Base-by-base conservation (phyloP, 352 stramenopile genomes). In the Globisporangium radiosum region DNA sequence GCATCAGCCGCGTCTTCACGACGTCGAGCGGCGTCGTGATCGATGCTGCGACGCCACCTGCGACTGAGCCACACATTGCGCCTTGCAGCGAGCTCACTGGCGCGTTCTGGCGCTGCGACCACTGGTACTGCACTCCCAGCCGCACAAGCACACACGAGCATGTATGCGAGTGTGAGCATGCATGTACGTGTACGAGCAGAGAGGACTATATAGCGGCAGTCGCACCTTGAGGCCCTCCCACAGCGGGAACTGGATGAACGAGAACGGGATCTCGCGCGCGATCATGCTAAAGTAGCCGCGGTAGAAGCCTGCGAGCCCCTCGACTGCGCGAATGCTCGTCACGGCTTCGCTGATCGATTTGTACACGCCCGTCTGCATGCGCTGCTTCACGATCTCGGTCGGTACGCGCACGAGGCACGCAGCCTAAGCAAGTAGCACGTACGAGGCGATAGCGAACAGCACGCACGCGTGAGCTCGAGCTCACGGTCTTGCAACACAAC, bases 11-110 rank as follows among this genome's bases (percentile, higher is more conserved):
- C 60, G 97, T 99, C 77, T 99, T 99, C 54, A 99, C 83, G 2
- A 99, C 96, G 70, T 99, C 97, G 13, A 99, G 74, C 33, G 97
- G 97, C n/a, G 97, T 99, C n/a, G 97, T 99, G 45, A 98, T 79
- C 6, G 77, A 97, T 7, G 97, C 97, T 2, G 97, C 96, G 56
- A 99, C 84, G 4, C 85, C 96, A 33, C 97, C 97, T 6, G 94
- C 90, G 56, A 99, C 78, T 6, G 89, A 98, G 33, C 97, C 97
- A 71, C 96, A 99, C 33, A 96, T 60, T 1, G 97, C 97, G 13
- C 92, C 93, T 69, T 99, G 92, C 37, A 96, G 69, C 19, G 90
- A 92, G 19, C 81, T 88, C n/a, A 98, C 69, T 4, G 88, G 84
- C 0, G 75, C 64, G 14, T 88, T 78, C 59, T 94, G 85, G 56